Percentiles rank a stretch among this genome's conserved stretches.
These are phyloP conservation scores for Pseudogymnoascus sp. DNA, from an alignment of 2,329 filamentous ascomycete genomes.

Conservation along the genomic window DNA sequence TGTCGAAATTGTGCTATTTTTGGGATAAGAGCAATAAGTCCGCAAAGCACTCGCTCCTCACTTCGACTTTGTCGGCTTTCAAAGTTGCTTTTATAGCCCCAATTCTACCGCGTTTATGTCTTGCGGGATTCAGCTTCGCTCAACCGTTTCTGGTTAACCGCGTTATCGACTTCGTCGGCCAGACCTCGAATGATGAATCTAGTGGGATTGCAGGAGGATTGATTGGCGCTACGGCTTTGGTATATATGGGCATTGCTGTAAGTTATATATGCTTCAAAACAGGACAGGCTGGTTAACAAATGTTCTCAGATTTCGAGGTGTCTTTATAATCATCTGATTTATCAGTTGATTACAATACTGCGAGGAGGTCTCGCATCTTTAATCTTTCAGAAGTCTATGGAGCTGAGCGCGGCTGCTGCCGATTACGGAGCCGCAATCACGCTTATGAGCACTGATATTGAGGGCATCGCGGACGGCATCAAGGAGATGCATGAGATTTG, in stretches of 20 bases:
- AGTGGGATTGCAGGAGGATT: conserved; percentile 30
- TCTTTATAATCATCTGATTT: conserved; percentile 31
- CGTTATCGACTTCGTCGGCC: conserved; percentile 26
- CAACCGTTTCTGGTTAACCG: conserved; percentile 38
- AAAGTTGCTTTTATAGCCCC: conserved; percentile 18
- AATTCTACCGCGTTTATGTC: conserved; percentile 31
- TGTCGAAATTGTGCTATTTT: not conserved
- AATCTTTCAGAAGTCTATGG: conserved; percentile 41
- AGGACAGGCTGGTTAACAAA: not conserved
- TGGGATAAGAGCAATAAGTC: not conserved
- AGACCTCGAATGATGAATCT: conserved; percentile 20
- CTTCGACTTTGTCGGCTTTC: not conserved
- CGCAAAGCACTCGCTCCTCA: not conserved
- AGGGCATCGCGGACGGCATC: conserved; percentile 25
- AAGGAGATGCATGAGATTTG: conserved; percentile 30
- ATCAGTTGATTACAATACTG: conserved; percentile 36
- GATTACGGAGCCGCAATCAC: conserved; percentile 35
- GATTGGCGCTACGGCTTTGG: conserved; percentile 33
- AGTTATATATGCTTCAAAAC: conserved; percentile 10
- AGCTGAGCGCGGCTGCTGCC: conserved; percentile 25
- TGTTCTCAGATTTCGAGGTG: conserved; percentile 16
- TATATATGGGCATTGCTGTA: conserved; percentile 37
- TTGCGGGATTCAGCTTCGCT: conserved; percentile 35
- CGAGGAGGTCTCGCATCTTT: conserved; percentile 38
- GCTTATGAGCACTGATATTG: conserved; percentile 39